phyloP scores from a whole-genome alignment of 139 green algal genomes.

The Pedinophyceae sp. region DNA sequence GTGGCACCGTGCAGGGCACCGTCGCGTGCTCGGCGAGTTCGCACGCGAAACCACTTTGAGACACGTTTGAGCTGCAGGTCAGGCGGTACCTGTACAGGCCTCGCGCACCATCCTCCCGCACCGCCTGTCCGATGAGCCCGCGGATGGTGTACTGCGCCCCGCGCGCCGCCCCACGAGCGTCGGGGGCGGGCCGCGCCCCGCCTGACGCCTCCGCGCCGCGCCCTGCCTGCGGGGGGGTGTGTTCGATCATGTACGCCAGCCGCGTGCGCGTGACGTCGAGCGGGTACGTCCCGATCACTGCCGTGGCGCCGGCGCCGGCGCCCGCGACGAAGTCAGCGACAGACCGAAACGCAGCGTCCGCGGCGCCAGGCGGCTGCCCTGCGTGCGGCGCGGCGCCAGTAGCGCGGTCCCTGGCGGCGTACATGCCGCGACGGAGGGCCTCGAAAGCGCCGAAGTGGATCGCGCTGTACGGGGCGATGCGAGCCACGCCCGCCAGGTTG shows the following conservation, averaged over 20 bases:
- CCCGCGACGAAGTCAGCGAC: constrained; percentile 1
- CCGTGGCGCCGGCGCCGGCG: constrained; percentile 45
- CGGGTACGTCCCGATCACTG: constrained; percentile 75
- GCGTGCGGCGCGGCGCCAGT: too few relatives aligned
- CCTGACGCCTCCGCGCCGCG: too few relatives aligned
- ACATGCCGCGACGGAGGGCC: constrained; percentile 40
- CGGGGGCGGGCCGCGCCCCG: too few relatives aligned
- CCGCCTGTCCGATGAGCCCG: constrained; percentile 23
- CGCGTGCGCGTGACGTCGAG: constrained; percentile 74
- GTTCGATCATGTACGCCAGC: constrained; percentile 37
- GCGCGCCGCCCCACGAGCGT: neutral
- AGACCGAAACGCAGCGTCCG: too few relatives aligned
- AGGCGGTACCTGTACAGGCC: too few relatives aligned
- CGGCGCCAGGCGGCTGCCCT: too few relatives aligned
- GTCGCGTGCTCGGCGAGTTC: too few relatives aligned
- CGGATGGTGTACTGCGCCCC: constrained; percentile 17
- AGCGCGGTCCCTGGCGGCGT: too few relatives aligned
- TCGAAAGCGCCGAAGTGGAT: constrained; percentile 84
- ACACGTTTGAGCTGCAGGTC: too few relatives aligned
- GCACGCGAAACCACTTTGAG: too few relatives aligned
- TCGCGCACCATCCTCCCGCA: constrained; percentile 33
- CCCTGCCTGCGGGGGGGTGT: constrained; percentile 10
- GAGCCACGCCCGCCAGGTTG: constrained; percentile 65
- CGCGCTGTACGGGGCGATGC: constrained; percentile 79
- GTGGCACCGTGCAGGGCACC: neutral